Evolutionary conservation across 352 stramenopile species (phyloP).

Genomic region (Phytophthora pisi): DNA sequence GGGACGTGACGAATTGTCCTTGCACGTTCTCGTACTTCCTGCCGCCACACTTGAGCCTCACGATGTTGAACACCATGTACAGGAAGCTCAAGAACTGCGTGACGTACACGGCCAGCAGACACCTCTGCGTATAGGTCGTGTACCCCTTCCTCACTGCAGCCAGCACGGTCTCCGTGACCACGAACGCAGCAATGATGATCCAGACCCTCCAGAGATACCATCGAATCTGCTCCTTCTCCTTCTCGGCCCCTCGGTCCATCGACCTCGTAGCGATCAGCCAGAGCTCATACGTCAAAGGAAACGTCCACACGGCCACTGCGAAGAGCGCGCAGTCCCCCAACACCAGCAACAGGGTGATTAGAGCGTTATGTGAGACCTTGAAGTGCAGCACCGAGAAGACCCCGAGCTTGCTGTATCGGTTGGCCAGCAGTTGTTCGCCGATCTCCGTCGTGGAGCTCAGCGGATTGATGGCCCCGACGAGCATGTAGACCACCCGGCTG

Average conservation of each 20-base stretch:
- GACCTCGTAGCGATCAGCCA: slow-evolving; percentile 46
- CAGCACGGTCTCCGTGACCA: slow-evolving; percentile 33
- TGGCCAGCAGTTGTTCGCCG: slow-evolving; percentile 12
- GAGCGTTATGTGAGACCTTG: slow-evolving; percentile 38
- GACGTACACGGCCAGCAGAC: slow-evolving; percentile 48
- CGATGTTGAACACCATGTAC: slow-evolving; percentile 51
- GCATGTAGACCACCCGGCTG: slow-evolving; percentile 43
- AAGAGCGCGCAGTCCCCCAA: slow-evolving; percentile 45
- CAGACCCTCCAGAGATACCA: slow-evolving; percentile 41
- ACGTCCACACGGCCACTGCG: slow-evolving; percentile 52
- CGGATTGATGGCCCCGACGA: slow-evolving; percentile 34
- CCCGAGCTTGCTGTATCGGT: slow-evolving; percentile 40
- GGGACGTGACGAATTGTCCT: slow-evolving; percentile 63
- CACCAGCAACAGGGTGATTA: slow-evolving; percentile 38
- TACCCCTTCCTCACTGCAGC: slow-evolving; percentile 44
- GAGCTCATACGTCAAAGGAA: slow-evolving; percentile 52
- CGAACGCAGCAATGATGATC: slow-evolving; percentile 38
- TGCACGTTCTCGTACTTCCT: slow-evolving; percentile 71
- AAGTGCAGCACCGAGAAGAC: slow-evolving; percentile 49
- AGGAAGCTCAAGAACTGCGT: slow-evolving; percentile 49
- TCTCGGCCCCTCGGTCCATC: slow-evolving; percentile 54
- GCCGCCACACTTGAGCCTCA: slow-evolving; percentile 52
- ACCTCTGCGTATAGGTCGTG: slow-evolving; percentile 47
- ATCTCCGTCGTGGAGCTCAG: slow-evolving; percentile 20
- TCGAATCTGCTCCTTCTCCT: slow-evolving; percentile 46